phyloP scores from a whole-genome alignment of 768 basidiomycete species.

The Lactarius indigo region DNA sequence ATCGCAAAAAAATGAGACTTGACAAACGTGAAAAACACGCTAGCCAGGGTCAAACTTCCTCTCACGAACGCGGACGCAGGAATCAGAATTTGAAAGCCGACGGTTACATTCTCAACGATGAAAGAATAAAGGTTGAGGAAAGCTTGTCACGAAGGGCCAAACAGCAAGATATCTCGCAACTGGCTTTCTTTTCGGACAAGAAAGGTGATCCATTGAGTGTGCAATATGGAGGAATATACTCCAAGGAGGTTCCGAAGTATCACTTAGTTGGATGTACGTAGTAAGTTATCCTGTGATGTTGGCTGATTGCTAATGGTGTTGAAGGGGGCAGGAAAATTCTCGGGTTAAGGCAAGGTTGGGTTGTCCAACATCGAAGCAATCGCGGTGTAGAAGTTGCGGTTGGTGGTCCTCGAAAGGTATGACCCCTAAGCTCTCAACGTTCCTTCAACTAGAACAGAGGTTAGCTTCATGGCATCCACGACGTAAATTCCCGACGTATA shows the following conservation, averaged over 20 bases:
- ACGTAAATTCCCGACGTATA: slow-evolving; percentile 51
- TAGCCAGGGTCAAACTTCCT: slow-evolving; percentile 11
- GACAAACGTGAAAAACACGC: slow-evolving; percentile 15
- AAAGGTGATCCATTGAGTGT: slow-evolving; percentile 24
- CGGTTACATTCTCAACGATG: slow-evolving; percentile 30
- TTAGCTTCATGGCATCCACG: slow-evolving; percentile 47
- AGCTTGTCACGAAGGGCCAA: slow-evolving; percentile 32
- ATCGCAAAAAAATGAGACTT: slow-evolving; percentile 30
- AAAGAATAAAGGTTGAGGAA: slow-evolving; percentile 35
- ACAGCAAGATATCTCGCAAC: slow-evolving; percentile 30
- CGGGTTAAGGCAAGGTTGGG: slow-evolving; percentile 19
- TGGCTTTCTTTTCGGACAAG: slow-evolving; percentile 55
- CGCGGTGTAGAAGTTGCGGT: slow-evolving; percentile 19
- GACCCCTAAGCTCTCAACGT: slow-evolving; percentile 30
- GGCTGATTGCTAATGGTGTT: slow-evolving; percentile 17
- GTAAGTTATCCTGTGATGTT: background rate
- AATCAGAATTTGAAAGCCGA: slow-evolving; percentile 8
- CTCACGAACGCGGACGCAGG: slow-evolving; percentile 29
- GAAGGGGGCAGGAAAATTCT: slow-evolving; percentile 26
- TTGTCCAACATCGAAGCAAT: slow-evolving; percentile 12
- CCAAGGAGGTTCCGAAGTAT: slow-evolving; percentile 24
- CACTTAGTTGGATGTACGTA: slow-evolving; percentile 24
- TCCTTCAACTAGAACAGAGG: slow-evolving; percentile 1
- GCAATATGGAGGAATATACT: slow-evolving; percentile 23
- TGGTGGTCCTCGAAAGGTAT: slow-evolving; percentile 22